These are phyloP conservation scores for Tolypocladium ophioglossoides DNA, from an alignment of 2,329 filamentous ascomycete genomes.

Conservation along the genomic window DNA sequence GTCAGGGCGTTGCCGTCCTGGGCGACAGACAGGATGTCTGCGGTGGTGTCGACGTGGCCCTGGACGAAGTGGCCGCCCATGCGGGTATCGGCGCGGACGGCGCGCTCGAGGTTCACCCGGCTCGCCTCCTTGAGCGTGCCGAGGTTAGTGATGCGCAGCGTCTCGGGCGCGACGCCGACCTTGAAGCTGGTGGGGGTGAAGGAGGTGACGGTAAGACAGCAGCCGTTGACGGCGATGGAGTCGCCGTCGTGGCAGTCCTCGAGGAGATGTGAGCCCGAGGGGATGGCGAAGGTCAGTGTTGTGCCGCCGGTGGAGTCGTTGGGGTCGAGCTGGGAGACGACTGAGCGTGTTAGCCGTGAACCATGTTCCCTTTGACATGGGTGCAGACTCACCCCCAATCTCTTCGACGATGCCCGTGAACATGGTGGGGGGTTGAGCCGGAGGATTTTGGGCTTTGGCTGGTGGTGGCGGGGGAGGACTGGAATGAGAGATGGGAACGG, in stretches of 20 bases:
- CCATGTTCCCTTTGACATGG: background rate
- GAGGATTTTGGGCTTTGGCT: constrained; percentile 2
- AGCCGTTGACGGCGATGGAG: constrained; percentile 91
- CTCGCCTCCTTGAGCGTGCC: constrained; percentile 56
- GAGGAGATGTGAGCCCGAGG: constrained; percentile 60
- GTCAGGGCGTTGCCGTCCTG: constrained; percentile 86
- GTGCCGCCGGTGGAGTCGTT: constrained; percentile 81
- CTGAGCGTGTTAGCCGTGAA: constrained; percentile 35
- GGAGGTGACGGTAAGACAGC: constrained; percentile 78
- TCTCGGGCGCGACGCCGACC: constrained; percentile 91
- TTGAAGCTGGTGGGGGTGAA: constrained; percentile 56
- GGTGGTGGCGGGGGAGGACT: background rate
- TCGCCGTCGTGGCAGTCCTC: constrained; percentile 78
- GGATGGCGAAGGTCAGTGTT: constrained; percentile 73
- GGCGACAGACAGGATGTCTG: constrained; percentile 59
- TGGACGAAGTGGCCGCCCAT: constrained; percentile 99
- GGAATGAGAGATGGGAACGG: background rate
- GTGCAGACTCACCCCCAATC: constrained; percentile 64
- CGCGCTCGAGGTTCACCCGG: constrained; percentile 85
- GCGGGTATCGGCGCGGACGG: constrained; percentile 79
- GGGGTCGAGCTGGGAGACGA: constrained; percentile 69
- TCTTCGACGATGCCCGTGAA: constrained; percentile 93
- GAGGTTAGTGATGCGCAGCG: constrained; percentile 91
- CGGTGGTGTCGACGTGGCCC: constrained; percentile 89
- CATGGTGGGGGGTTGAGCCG: constrained; percentile 40